Evolutionary conservation across 306 rosid genomes (phyloP).

Genomic region (Neltuma alba): DNA sequence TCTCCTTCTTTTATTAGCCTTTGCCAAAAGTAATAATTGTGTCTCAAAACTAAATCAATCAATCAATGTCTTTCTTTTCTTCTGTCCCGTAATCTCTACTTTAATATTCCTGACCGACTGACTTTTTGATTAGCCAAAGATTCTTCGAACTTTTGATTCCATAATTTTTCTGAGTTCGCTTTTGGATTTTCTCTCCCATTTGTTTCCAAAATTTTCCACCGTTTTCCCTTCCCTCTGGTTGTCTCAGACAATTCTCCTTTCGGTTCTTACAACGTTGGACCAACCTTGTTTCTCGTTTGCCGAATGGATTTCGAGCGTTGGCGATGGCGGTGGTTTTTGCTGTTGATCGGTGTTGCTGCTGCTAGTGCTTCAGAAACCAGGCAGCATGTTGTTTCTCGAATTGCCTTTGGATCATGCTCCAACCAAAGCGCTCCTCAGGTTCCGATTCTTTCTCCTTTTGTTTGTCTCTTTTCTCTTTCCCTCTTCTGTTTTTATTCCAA

Average conservation of each 20-base stretch:
- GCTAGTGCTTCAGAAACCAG: constrained; percentile 41
- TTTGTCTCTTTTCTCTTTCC: neutral
- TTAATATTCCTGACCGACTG: neutral
- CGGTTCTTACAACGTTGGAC: constrained; percentile 2
- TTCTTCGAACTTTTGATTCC: neutral
- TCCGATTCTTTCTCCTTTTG: neutral
- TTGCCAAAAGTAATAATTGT: neutral
- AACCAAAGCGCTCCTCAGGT: constrained; percentile 78
- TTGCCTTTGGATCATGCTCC: constrained; percentile 89
- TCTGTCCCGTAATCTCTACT: neutral
- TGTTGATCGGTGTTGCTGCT: constrained; percentile 36
- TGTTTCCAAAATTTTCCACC: neutral
- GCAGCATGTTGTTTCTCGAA: constrained; percentile 53
- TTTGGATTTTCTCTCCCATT: neutral
- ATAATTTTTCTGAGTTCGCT: neutral
- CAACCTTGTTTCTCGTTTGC: neutral
- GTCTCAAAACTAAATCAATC: neutral
- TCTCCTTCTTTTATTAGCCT: neutral
- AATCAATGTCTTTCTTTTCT: neutral
- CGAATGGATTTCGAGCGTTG: constrained; percentile 44
- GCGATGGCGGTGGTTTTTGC: constrained; percentile 37
- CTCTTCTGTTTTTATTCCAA: neutral
- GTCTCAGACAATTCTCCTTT: constrained; percentile 18
- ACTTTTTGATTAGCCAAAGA: neutral
- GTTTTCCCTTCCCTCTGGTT: neutral